Percentiles rank a stretch among this genome's conserved stretches.
phyloP scores from a whole-genome alignment of 768 basidiomycete genomes.

The Lentinula sp. region DNA sequence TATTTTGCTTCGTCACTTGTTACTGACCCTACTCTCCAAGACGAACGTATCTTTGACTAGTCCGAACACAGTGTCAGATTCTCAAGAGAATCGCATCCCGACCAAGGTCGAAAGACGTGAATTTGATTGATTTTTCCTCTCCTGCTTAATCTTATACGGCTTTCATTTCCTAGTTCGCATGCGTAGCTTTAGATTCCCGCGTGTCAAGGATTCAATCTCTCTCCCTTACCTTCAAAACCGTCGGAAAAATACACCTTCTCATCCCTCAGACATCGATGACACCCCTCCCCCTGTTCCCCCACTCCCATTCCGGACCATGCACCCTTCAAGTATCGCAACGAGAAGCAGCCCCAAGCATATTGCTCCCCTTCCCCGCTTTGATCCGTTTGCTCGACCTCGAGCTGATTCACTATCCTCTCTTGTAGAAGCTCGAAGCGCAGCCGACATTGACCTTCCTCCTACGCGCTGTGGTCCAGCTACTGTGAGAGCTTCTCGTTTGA shows the following conservation, averaged over 20 bases:
- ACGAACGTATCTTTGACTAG: background rate
- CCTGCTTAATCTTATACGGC: background rate
- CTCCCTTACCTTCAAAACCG: slow-evolving; percentile 1
- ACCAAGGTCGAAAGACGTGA: background rate
- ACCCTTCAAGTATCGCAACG: background rate
- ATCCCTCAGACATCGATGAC: background rate
- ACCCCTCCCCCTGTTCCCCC: background rate
- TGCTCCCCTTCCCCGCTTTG: slow-evolving; percentile 19
- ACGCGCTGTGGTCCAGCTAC: background rate
- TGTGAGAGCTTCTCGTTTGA: background rate
- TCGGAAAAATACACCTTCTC: background rate
- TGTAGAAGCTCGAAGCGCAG: slow-evolving; percentile 3
- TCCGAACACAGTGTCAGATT: background rate
- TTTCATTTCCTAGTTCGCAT: background rate
- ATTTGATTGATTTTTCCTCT: too few relatives aligned
- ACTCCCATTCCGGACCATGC: background rate
- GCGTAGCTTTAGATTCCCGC: background rate
- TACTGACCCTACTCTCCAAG: background rate
- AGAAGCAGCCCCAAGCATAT: slow-evolving; percentile 9
- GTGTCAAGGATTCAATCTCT: background rate
- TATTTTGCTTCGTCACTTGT: background rate
- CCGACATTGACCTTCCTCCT: background rate
- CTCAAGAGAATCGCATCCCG: background rate
- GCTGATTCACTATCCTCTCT: slow-evolving; percentile 22
- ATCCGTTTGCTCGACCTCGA: slow-evolving; percentile 18